Base-by-base conservation (phyloP, 352 stramenopile species). In the Phytopythium aichiense region DNA sequence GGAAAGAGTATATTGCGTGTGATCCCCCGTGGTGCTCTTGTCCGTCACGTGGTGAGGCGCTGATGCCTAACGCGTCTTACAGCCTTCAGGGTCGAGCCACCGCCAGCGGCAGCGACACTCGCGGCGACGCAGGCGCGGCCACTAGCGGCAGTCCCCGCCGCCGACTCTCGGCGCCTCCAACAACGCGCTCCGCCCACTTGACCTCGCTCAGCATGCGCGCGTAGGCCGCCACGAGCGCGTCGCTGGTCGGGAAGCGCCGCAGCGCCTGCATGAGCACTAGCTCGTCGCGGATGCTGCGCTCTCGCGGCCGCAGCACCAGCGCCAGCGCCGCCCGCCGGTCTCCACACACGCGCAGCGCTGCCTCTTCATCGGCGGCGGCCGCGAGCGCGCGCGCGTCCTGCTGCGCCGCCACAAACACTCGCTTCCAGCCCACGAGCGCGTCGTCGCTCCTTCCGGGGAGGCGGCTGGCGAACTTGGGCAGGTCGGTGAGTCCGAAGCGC, bases 231-330 rank as follows among this genome's bases (percentile, higher is more conserved):
- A 90, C 66, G n/a, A 88, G 68, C 54, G 67, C 56, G 16, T 62
- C 35, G 61, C 73, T 87, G 11, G 63, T 66, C 31, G 81, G 81
- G 48, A 89, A 82, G 12, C 68, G 68, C 8, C 65, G 72, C 31
- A 91, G 54, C 12, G 69, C 81, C 54, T 82, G 67, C 68, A 88
- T 89, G 58, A 91, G 81, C 56, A 87, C 56, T 28, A 91, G 70
- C 60, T 91, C 81, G 18, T 79, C 64, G 28, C 77, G 72, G 31
- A 89, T 74, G 51, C 71, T 65, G 57, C 35, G 12, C 69, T 88
- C 74, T 48, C 22, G 52, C 28, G 56, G 38, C 31, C 66, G 72
- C 38, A 85, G 72, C 15, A 31, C 13, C 60, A 74, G n/a, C 22
- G 70, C 55, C 6, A 12, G 46, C 40, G 67, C 63, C 37, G 22